phyloP scores from a whole-genome alignment of 257 asterid species.

The Rubia yunnanensis region DNA sequence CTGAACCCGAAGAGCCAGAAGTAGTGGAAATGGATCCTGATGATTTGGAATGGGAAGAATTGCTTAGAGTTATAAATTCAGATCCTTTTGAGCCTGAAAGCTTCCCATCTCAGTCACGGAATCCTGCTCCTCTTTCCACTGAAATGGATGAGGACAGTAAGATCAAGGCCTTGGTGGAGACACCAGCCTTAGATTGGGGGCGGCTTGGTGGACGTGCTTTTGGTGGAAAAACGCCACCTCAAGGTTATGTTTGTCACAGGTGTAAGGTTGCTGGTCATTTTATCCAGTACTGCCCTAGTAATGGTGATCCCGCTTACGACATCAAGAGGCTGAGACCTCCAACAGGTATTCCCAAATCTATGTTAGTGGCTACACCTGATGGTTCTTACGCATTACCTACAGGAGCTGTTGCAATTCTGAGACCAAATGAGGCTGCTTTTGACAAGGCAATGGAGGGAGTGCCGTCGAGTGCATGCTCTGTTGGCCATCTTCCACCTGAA shows the following conservation, averaged over 20 bases:
- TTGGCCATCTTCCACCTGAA: constrained; percentile 80
- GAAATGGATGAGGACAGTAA: background rate
- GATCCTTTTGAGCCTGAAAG: constrained; percentile 68
- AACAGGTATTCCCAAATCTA: no score
- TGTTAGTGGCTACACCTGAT: no score
- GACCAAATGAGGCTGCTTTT: constrained; percentile 97
- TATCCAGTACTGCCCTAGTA: constrained; percentile 95
- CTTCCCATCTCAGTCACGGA: background rate
- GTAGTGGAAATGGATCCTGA: constrained; percentile 50
- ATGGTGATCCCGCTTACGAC: constrained; percentile 89
- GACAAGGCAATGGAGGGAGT: constrained; percentile 71
- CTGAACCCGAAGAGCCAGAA: constrained; percentile 26
- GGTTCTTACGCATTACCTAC: no score
- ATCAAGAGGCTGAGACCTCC: no score
- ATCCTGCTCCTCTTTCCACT: background rate
- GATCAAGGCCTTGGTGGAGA: background rate
- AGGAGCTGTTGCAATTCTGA: constrained; percentile 67
- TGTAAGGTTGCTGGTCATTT: constrained; percentile 97
- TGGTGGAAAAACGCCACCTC: constrained; percentile 51
- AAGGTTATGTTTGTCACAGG: constrained; percentile 86
- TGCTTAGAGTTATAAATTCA: constrained; percentile 69
- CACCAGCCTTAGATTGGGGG: no score
- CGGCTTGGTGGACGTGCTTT: background rate
- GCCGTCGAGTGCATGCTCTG: constrained; percentile 63
- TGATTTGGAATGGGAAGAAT: constrained; percentile 79